Conservation (phyloP, 768 basidiomycete species). For the Pleurotus sapidus region DNA sequence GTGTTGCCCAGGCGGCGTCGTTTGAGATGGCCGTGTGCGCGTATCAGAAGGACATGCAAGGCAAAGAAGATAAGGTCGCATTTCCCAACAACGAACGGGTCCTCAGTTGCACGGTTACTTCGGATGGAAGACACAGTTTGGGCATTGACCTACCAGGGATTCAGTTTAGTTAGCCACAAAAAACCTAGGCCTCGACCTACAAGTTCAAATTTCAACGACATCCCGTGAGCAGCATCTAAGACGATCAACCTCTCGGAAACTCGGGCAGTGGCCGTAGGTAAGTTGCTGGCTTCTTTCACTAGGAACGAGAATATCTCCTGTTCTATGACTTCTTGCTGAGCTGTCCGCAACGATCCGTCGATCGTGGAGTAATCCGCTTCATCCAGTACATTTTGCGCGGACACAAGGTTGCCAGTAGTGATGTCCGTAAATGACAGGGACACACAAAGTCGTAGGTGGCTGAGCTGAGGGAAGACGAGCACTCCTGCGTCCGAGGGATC, state of each 20-base stretch:
- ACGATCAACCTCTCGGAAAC: conserved; percentile 78
- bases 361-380: conserved; percentile 32
- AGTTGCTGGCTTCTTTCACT: conserved; percentile 70
- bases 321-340: conserved; percentile 74
- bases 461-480: conserved; percentile 64
- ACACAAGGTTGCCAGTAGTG: conserved; percentile 26
- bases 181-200: conserved; percentile 34
- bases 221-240: conserved; percentile 71
- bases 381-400: conserved; percentile 35
- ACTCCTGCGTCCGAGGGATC: conserved; percentile 28
- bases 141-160: background rate
- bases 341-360: conserved; percentile 49
- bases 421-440: conserved; percentile 37
- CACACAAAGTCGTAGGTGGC: conserved; percentile 60
- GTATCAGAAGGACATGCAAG: conserved; percentile 63
- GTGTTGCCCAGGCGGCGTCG: conserved; percentile 29
- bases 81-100: conserved; percentile 22
- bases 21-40: conserved; percentile 52
- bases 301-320: conserved; percentile 77
- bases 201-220: conserved; percentile 71
- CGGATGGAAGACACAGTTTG: background rate
- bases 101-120: background rate
- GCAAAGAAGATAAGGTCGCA: conserved; percentile 70
- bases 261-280: conserved; percentile 73
- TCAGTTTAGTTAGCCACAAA: background rate